Evolutionary conservation across 352 stramenopile genomes (phyloP).

Genomic region (Globisporangium heterothallicum): DNA sequence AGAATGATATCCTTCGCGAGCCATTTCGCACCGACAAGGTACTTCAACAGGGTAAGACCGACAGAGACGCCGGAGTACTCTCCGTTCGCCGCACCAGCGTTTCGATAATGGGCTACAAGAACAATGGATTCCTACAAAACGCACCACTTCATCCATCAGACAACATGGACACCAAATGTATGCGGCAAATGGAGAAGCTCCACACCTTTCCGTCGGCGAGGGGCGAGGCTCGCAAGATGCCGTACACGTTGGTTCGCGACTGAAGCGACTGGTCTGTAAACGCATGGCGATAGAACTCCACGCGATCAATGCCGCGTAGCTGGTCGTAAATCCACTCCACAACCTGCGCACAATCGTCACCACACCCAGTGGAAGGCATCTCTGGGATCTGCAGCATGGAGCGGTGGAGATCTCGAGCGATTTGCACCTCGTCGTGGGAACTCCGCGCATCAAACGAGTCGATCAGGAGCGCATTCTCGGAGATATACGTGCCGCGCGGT

Average conservation of each 20-base stretch:
- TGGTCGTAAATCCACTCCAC: slow-evolving; percentile 60
- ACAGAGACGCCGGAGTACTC: slow-evolving; percentile 52
- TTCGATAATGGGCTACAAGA: slow-evolving; percentile 69
- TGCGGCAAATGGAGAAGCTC: neutral
- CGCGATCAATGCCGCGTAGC: slow-evolving; percentile 42
- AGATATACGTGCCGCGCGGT: slow-evolving; percentile 83
- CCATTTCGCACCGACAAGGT: slow-evolving; percentile 60
- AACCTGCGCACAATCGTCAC: slow-evolving; percentile 36
- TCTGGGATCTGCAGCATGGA: slow-evolving; percentile 29
- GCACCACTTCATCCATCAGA: slow-evolving; percentile 2
- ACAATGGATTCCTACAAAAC: slow-evolving; percentile 50
- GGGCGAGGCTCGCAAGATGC: slow-evolving; percentile 67
- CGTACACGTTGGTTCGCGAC: slow-evolving; percentile 65
- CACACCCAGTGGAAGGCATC: slow-evolving; percentile 30
- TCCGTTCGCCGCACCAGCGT: slow-evolving; percentile 31
- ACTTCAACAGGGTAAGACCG: slow-evolving; percentile 52
- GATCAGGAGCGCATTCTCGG: slow-evolving; percentile 83
- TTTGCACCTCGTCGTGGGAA: slow-evolving; percentile 29
- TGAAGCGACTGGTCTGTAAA: slow-evolving; percentile 22
- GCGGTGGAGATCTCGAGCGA: slow-evolving; percentile 23
- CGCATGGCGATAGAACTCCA: slow-evolving; percentile 53
- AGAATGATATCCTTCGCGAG: slow-evolving; percentile 82
- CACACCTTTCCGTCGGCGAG: slow-evolving; percentile 66
- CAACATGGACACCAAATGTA: neutral
- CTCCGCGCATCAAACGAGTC: slow-evolving; percentile 56